A percentile compares a stretch with the other conserved stretches of the same genome.
Evolutionary conservation across 768 basidiomycete species (phyloP).

Genomic region (Suillus fuscotomentosus): DNA sequence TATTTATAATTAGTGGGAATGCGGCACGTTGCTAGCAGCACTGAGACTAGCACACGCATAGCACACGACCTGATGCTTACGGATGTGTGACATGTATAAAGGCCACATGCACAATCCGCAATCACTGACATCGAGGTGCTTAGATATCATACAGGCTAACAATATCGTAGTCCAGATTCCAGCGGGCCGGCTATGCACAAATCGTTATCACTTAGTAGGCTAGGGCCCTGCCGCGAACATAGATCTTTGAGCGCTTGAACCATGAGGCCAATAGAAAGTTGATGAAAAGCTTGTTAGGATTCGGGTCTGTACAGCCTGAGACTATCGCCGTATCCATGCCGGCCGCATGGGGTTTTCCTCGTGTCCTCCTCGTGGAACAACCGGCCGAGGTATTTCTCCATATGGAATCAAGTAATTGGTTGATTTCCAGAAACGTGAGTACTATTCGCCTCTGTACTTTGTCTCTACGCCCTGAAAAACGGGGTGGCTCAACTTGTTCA

Average conservation of each 20-base stretch:
- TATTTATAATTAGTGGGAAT: conserved; percentile 3
- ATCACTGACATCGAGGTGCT: not conserved
- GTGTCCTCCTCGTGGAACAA: conserved; percentile 69
- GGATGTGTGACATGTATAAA: not conserved
- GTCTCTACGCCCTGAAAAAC: conserved; percentile 86
- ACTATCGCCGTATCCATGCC: conserved; percentile 31
- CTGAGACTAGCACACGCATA: not conserved
- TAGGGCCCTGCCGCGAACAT: not conserved
- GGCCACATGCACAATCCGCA: not conserved
- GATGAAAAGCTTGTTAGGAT: too few species aligned
- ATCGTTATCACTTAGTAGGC: not conserved
- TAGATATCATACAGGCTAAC: not conserved
- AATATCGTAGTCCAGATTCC: not conserved
- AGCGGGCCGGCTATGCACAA: not conserved
- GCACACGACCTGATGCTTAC: not conserved
- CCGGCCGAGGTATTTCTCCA: conserved; percentile 74
- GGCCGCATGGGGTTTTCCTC: conserved; percentile 45
- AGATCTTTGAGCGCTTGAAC: not conserved
- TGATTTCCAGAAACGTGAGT: conserved; percentile 86
- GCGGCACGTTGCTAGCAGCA: not conserved
- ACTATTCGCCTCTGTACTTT: conserved; percentile 88
- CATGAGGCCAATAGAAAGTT: not conserved
- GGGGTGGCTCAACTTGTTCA: conserved; percentile 57
- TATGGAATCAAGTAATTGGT: conserved; percentile 99
- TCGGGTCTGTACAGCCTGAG: too few species aligned